Base-by-base conservation (phyloP, 2,329 filamentous ascomycete genomes). In the Exophiala calicioides region DNA sequence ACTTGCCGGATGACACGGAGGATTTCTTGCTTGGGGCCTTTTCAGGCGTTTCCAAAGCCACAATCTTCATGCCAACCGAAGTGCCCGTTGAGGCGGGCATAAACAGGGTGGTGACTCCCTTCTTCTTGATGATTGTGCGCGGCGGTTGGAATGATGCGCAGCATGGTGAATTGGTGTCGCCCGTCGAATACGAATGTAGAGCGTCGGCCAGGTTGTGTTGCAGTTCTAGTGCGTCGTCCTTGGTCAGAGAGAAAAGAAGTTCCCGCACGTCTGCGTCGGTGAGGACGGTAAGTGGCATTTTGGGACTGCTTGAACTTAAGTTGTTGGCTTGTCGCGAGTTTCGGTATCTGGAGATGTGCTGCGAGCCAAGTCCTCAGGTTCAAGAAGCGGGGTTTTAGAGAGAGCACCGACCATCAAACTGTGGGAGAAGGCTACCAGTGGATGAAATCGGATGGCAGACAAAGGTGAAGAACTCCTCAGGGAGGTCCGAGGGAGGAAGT, bases 111-210 rank as follows among this genome's bases (percentile, higher is more conserved):
- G 78, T 81, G 23, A 76, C 74, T 3, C 81, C 81, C 72, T 82
- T 76, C 40, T 75, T 76, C 41, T 78, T 79, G 41, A 86, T 74
- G 2, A 76, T 71, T 1, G 80, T 84, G 30, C 81, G 73, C 46
- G 77, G 74, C 1, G 82, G 82, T 51, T 86, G 83, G 52, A 79
- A 82, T 7, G 73, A 71, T 2, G 79, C 76, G 43, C 75, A 78
- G 56, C 78, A 83, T 26, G 76, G 76, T 26, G 78, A 69, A 27
- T 77, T 73, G 44, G 84, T 80, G 18, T 74, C 77, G 3, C 78
- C 76, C 10, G 80, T 82, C 0, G 81, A 85, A 59, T 85, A 86
- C 60, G 81, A 79, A 57, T 81, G 79, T 3, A 85, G 68, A 1
- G 80, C 79, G 49, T 82, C 76, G 18, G 77, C 76, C 4, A 85